Percentiles rank a stretch among this genome's conserved stretches.
These are phyloP conservation scores for Polytolypa hystricis DNA, from an alignment of 2,329 filamentous ascomycete genomes.

Conservation along the genomic window DNA sequence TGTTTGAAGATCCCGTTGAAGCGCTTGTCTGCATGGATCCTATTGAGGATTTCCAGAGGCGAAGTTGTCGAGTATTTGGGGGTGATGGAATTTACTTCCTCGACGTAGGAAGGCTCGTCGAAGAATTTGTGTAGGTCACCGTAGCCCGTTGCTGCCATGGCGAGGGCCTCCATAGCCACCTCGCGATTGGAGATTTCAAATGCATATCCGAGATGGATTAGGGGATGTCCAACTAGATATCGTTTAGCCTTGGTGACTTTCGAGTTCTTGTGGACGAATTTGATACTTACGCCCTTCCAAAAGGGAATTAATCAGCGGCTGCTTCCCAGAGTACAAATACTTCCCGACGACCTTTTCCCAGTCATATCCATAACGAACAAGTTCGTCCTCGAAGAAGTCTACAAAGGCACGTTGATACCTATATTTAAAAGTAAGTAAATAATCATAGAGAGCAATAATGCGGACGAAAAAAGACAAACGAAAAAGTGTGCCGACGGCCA, in stretches of 20 bases:
- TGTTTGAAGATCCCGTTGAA: conserved; percentile 56
- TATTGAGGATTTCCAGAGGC: conserved; percentile 59
- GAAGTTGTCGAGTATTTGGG: conserved; percentile 50
- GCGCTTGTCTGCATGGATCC: conserved; percentile 55
- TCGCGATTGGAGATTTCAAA: conserved; percentile 79
- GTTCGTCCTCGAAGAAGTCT: conserved; percentile 89
- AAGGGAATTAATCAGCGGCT: conserved; percentile 71
- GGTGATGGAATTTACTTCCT: no score
- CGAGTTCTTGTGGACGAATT: conserved; percentile 13
- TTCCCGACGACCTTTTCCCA: conserved; percentile 69
- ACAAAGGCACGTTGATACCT: conserved; percentile 81
- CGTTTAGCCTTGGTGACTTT: no score
- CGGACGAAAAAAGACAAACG: no score
- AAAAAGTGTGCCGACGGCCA: neutral
- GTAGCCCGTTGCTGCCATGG: conserved; percentile 52
- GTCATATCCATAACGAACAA: conserved; percentile 67
- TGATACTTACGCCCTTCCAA: conserved; percentile 59
- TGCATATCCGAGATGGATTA: conserved; percentile 94
- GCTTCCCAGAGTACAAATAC: conserved; percentile 56
- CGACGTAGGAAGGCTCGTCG: conserved; percentile 61
- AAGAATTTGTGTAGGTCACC: conserved; percentile 48
- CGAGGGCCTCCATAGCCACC: conserved; percentile 77
- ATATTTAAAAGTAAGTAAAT: conserved; percentile 5
- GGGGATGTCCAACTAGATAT: conserved; percentile 65
- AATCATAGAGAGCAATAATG: neutral